Conservation (phyloP, 2,329 filamentous ascomycete species). For the Rutstroemia sp. region DNA sequence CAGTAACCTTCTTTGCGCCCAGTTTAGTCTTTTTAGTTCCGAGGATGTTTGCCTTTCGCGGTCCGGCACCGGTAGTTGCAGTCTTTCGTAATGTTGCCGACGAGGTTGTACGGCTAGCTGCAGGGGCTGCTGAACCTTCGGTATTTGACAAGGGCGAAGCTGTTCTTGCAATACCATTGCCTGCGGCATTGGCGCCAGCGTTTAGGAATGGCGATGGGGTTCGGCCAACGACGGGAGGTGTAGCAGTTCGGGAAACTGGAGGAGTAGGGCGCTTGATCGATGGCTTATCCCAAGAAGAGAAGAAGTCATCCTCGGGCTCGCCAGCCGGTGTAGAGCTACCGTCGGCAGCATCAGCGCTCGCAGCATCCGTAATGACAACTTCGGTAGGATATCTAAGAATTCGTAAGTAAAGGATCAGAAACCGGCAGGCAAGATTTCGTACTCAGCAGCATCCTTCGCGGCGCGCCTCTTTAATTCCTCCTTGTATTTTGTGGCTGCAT, state of each 20-base stretch:
- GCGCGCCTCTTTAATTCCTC: constrained; percentile 87
- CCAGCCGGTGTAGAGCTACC: constrained; percentile 69
- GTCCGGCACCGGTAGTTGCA: constrained; percentile 47
- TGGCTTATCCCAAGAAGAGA: constrained; percentile 98
- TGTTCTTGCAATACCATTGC: constrained; percentile 67
- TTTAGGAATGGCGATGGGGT: constrained; percentile 88
- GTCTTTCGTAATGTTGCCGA: constrained; percentile 79
- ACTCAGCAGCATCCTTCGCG: constrained; percentile 78
- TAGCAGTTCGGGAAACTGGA: constrained; percentile 38
- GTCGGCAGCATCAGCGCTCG: constrained; percentile 51
- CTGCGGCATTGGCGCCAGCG: constrained; percentile 55
- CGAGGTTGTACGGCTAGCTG: constrained; percentile 66
- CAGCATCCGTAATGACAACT: constrained; percentile 73
- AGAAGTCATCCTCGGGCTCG: constrained; percentile 88
- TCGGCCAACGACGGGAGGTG: constrained; percentile 72
- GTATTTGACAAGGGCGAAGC: constrained; percentile 72
- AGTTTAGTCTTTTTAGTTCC: constrained; percentile 82
- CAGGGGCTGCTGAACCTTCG: constrained; percentile 45
- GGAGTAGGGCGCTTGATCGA: constrained; percentile 22
- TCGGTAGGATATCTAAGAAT: constrained; percentile 68
- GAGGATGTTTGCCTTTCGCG: constrained; percentile 79
- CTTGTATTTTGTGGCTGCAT: constrained; percentile 94
- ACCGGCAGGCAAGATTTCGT: constrained; percentile 30
- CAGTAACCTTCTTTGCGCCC: constrained; percentile 83
- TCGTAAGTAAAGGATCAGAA: constrained; percentile 16